Evolutionary conservation across 371 early-diverging fungal genomes (phyloP).

Genomic region (Funneliformis caledonium): DNA sequence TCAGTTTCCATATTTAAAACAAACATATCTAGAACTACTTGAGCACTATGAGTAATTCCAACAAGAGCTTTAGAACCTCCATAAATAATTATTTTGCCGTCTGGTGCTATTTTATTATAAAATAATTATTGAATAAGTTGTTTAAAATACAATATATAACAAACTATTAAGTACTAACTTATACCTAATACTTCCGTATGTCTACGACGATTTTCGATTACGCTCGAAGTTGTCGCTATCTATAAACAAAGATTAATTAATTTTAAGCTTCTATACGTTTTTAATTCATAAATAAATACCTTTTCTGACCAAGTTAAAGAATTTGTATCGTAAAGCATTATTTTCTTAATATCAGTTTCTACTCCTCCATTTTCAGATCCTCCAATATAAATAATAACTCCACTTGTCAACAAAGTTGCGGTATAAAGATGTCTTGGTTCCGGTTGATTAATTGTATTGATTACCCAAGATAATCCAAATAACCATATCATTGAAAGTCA

Average conservation of each 20-base stretch:
- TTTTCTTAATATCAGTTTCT: background rate
- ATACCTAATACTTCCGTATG: constrained; percentile 13
- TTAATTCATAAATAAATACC: background rate
- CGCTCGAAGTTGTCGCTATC: no score
- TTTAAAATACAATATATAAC: background rate
- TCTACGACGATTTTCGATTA: background rate
- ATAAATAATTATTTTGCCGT: background rate
- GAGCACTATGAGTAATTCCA: no score
- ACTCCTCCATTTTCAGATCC: background rate
- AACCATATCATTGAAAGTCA: background rate
- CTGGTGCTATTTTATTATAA: no score
- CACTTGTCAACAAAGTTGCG: background rate
- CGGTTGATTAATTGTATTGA: background rate
- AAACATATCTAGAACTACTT: background rate
- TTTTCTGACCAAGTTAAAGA: background rate
- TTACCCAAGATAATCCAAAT: background rate
- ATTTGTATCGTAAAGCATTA: background rate
- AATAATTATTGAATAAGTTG: no score
- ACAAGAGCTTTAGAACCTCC: background rate
- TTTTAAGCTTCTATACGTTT: no score
- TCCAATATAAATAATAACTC: background rate
- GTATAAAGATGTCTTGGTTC: no score
- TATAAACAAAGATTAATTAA: no score
- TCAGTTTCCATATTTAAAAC: background rate
- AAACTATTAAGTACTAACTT: no score